Conservation (phyloP, 2,329 filamentous ascomycete species). For the Xylaria digitata region DNA sequence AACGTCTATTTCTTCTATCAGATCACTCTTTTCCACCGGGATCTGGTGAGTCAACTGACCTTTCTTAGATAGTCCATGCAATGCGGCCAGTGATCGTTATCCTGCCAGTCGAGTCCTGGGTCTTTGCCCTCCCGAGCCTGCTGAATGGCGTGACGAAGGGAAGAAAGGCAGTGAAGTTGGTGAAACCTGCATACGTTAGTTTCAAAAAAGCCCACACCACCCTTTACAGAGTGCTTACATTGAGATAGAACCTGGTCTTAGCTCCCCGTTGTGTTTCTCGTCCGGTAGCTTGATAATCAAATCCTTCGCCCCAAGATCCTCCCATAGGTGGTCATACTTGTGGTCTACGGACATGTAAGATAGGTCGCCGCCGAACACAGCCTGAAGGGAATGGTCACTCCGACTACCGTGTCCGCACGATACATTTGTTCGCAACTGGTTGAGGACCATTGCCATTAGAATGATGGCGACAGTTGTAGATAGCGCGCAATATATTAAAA, state of each 20-base stretch:
- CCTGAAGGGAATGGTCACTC: background rate
- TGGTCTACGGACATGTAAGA: constrained; percentile 18
- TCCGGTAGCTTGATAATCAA: constrained; percentile 9
- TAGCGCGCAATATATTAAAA: constrained; percentile 4
- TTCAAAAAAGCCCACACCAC: background rate
- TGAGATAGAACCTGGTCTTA: constrained; percentile 13
- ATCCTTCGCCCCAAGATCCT: constrained; percentile 11
- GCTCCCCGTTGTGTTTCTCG: background rate
- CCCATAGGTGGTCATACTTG: constrained; percentile 15
- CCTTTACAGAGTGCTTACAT: constrained; percentile 2
- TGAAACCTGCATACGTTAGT: constrained; percentile 1
- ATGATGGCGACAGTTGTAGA: background rate
- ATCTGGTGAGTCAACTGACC: background rate
- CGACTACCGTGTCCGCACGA: background rate
- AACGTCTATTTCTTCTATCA: background rate
- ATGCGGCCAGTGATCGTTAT: constrained; percentile 16
- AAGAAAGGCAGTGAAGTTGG: constrained; percentile 15
- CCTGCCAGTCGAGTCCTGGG: constrained; percentile 14
- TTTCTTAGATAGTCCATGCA: constrained; percentile 13
- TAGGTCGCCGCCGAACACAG: constrained; percentile 1
- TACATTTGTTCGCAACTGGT: background rate
- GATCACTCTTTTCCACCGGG: background rate
- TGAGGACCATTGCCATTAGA: background rate
- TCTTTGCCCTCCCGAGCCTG: constrained; percentile 2
- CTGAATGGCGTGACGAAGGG: constrained; percentile 8